Conservation (phyloP, 345 rosid species). For the Syzygium grande region DNA sequence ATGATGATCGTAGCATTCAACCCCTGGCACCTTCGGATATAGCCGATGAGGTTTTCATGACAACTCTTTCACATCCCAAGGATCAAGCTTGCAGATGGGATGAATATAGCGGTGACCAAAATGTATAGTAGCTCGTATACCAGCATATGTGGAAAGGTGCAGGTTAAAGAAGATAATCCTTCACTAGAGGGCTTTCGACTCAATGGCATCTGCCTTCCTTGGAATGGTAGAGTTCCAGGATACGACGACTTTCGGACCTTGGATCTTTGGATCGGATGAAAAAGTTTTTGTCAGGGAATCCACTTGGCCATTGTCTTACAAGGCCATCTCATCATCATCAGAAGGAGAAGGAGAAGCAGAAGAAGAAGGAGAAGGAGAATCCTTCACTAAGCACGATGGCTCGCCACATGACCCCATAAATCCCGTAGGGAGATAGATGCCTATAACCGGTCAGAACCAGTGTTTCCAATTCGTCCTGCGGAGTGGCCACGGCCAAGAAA, state of each 20-base stretch:
- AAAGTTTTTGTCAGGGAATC: not conserved
- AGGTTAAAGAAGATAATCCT: too few species aligned
- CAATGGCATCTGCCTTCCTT: not conserved
- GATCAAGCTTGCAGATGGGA: not conserved
- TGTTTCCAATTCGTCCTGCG: not conserved
- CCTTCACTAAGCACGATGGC: too few species aligned
- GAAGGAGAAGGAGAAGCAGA: not conserved
- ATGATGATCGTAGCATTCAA: not conserved
- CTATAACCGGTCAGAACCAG: not conserved
- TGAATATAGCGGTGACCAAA: not conserved
- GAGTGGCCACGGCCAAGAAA: not conserved
- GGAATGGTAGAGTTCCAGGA: not conserved
- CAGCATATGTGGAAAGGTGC: not conserved
- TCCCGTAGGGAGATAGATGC: not conserved
- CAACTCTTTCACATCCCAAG: not conserved
- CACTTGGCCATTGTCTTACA: not conserved
- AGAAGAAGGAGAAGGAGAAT: too few species aligned
- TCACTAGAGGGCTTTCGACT: not conserved
- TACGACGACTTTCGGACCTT: not conserved
- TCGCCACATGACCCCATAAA: not conserved
- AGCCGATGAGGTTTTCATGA: not conserved
- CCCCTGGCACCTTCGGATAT: not conserved
- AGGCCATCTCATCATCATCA: not conserved
- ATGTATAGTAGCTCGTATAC: not conserved
- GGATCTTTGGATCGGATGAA: not conserved